Evolutionary conservation across 768 basidiomycete species (phyloP).

Genomic region (Naganishia vishniacii): DNA sequence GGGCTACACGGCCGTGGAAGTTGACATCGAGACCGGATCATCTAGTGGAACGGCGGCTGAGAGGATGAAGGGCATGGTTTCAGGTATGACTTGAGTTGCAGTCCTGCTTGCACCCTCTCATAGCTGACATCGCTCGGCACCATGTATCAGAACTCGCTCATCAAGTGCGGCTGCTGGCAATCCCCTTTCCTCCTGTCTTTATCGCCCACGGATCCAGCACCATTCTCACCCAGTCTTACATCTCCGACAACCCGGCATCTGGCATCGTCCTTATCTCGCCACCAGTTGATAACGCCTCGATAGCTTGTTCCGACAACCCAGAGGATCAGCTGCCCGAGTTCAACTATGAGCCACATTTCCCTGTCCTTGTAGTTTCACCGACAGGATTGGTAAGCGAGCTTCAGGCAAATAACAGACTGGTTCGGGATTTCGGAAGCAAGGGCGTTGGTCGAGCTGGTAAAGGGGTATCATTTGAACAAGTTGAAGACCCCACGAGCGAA

Average conservation of each 20-base stretch:
- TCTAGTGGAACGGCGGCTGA: neutral
- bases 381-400: slow-evolving; percentile 48
- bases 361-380: slow-evolving; percentile 56
- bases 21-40: slow-evolving; percentile 37
- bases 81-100: slow-evolving; percentile 15
- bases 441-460: slow-evolving; percentile 51
- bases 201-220: slow-evolving; percentile 43
- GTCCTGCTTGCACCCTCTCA: neutral
- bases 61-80: slow-evolving; percentile 24
- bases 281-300: slow-evolving; percentile 50
- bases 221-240: slow-evolving; percentile 62
- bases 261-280: slow-evolving; percentile 62
- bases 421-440: slow-evolving; percentile 48
- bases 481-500: slow-evolving; percentile 50
- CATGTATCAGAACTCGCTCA: slow-evolving; percentile 30
- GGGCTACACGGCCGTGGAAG: slow-evolving; percentile 45
- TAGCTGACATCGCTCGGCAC: neutral
- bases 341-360: slow-evolving; percentile 61
- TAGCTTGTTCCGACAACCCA: neutral
- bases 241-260: slow-evolving; percentile 62
- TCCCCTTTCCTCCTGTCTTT: slow-evolving; percentile 48
- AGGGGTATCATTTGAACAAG: slow-evolving; percentile 34
- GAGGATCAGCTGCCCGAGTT: slow-evolving; percentile 50
- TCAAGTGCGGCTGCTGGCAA: slow-evolving; percentile 43
- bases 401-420: slow-evolving; percentile 51